These are phyloP conservation scores for Aspergillus bombycis DNA, from an alignment of 2,329 filamentous ascomycete genomes.

Conservation along the genomic window DNA sequence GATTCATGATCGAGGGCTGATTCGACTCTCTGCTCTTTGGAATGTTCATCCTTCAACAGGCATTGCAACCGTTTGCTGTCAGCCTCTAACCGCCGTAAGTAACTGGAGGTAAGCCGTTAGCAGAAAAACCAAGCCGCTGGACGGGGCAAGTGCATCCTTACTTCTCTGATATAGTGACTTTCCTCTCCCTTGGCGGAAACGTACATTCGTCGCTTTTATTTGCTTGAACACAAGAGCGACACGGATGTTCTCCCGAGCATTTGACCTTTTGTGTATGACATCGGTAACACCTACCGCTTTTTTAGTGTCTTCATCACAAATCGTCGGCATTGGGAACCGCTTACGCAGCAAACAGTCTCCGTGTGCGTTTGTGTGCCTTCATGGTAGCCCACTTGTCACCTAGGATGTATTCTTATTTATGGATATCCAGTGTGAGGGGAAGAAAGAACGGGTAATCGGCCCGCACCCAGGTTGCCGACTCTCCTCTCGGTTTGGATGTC, in stretches of 20 bases:
- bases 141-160: not conserved
- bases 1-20: too few species aligned
- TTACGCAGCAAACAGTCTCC: not conserved
- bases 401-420: not conserved
- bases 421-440: not conserved
- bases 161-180: not conserved
- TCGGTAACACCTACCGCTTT: not conserved
- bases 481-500: not conserved
- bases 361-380: not conserved
- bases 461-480: not conserved
- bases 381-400: not conserved
- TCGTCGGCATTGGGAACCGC: not conserved
- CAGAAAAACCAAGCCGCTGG: not conserved
- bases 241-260: not conserved
- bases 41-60: too few species aligned
- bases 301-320: not conserved
- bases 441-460: not conserved
- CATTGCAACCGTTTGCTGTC: too few species aligned
- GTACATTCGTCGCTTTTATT: not conserved
- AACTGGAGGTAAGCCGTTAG: not conserved
- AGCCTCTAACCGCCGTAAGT: too few species aligned
- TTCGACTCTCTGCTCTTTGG: too few species aligned
- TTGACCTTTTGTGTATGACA: not conserved
- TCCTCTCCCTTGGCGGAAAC: not conserved
- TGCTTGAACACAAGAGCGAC: not conserved